phyloP scores from a whole-genome alignment of 2,329 filamentous ascomycete genomes.

The Calonectria pseudoreteaudii region DNA sequence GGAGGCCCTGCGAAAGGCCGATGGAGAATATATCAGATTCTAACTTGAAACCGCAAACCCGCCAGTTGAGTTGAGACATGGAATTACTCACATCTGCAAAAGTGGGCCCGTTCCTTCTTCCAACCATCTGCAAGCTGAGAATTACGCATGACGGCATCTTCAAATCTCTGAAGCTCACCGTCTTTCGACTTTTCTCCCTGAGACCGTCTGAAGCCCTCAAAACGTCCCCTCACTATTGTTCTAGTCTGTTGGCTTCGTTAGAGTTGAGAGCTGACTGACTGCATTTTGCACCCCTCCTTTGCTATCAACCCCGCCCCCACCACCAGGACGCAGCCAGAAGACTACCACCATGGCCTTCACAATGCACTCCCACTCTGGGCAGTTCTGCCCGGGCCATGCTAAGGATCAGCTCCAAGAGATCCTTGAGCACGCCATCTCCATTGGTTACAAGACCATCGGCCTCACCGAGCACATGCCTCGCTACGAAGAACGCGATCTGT shows the following conservation, averaged over 20 bases:
- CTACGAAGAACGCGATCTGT: slow-evolving; percentile 78
- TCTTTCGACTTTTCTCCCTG: background rate
- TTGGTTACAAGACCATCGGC: slow-evolving; percentile 85
- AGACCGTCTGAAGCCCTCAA: background rate
- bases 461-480: slow-evolving; percentile 97
- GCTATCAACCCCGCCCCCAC: slow-evolving; percentile 1
- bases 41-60: background rate
- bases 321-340: background rate
- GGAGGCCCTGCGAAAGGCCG: background rate
- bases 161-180: background rate
- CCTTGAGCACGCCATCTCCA: slow-evolving; percentile 79
- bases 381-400: slow-evolving; percentile 95
- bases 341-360: slow-evolving; percentile 85
- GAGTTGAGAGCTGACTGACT: background rate
- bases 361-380: slow-evolving; percentile 97
- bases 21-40: background rate
- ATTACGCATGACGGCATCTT: slow-evolving; percentile 7
- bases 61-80: background rate
- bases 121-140: background rate
- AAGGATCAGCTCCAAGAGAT: slow-evolving; percentile 87
- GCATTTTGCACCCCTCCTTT: background rate
- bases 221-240: background rate
- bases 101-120: background rate
- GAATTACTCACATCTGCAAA: slow-evolving; percentile 5
- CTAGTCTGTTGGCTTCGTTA: too few relatives aligned